phyloP scores from a whole-genome alignment of 1,139 yeast species.

The Meyerozyma sp. region DNA sequence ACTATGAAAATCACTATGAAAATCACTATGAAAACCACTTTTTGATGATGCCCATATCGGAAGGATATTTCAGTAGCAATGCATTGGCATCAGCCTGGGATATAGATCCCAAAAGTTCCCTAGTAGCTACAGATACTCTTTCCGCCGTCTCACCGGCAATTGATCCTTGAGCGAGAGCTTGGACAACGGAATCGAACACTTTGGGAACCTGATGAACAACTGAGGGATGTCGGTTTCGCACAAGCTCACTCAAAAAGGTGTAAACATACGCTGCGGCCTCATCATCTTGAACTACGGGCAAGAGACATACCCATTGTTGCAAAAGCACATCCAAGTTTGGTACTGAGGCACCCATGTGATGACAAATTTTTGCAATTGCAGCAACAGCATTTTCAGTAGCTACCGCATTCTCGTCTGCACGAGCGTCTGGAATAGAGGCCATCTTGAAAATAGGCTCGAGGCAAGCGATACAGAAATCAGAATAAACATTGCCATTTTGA shows the following conservation, averaged over 20 bases:
- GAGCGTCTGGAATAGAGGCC: constrained; percentile 77
- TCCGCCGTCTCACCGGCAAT: constrained; percentile 69
- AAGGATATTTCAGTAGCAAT: constrained; percentile 57
- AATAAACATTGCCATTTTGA: constrained; percentile 59
- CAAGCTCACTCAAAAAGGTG: constrained; percentile 67
- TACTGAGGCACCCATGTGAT: constrained; percentile 48
- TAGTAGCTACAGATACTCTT: constrained; percentile 56
- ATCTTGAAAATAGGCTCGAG: constrained; percentile 72
- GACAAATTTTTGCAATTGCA: constrained; percentile 78
- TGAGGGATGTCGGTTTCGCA: constrained; percentile 63
- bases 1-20: constrained; percentile 46
- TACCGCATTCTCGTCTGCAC: constrained; percentile 73
- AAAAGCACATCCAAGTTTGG: constrained; percentile 62
- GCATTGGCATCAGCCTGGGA: constrained; percentile 64
- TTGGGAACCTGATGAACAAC: constrained; percentile 55
- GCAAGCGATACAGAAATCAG: constrained; percentile 60
- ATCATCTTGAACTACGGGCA: constrained; percentile 80
- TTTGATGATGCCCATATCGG: constrained; percentile 59
- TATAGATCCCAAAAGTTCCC: constrained; percentile 40
- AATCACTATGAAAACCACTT: constrained; percentile 53
- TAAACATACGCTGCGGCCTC: constrained; percentile 91
- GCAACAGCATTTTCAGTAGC: constrained; percentile 87
- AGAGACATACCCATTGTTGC: constrained; percentile 71
- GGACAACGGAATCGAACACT: constrained; percentile 68
- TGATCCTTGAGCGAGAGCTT: constrained; percentile 67